These are phyloP conservation scores for Thyridium curvatum DNA, from an alignment of 2,329 filamentous ascomycete species.

Conservation along the genomic window DNA sequence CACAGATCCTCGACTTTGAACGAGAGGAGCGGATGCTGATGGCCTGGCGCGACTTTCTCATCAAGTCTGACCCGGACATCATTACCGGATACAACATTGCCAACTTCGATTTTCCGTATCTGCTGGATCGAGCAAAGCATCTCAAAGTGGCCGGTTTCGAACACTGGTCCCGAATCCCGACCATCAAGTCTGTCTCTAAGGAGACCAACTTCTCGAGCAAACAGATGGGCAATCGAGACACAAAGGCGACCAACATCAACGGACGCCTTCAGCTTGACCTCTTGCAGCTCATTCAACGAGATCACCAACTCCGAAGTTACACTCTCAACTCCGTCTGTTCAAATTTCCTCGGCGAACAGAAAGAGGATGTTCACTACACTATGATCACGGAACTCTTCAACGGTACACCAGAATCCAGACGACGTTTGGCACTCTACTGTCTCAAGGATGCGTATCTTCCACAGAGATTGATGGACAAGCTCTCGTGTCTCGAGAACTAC, in stretches of 20 bases:
- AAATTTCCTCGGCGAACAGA: conserved; percentile 93
- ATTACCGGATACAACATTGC: conserved; percentile 98
- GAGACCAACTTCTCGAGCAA: conserved; percentile 92
- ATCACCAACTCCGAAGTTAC: conserved; percentile 93
- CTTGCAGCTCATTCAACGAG: conserved; percentile 88
- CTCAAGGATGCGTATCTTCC: conserved; percentile 96
- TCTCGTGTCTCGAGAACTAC: conserved; percentile 98
- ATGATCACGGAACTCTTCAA: conserved; percentile 99
- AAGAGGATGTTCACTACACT: conserved; percentile 96
- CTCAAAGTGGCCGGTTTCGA: conserved; percentile 77
- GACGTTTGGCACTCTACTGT: conserved; percentile 90
- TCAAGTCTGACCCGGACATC: conserved; percentile 89
- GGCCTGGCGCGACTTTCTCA: conserved; percentile 83
- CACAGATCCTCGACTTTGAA: conserved; percentile 79
- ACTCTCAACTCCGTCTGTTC: conserved; percentile 94
- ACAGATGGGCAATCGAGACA: conserved; percentile 95
- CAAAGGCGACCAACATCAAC: conserved; percentile 90
- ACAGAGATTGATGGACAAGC: conserved; percentile 90
- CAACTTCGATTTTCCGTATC: conserved; percentile 98
- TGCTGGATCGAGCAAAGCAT: conserved; percentile 80
- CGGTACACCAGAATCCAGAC: conserved; percentile 85
- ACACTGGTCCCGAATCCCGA: conserved; percentile 77
- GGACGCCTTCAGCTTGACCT: conserved; percentile 89
- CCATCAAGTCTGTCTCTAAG: conserved; percentile 63
- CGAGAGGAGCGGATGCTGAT: conserved; percentile 86